Conservation (phyloP, 768 basidiomycete species). For the Pleurotus djamor region DNA sequence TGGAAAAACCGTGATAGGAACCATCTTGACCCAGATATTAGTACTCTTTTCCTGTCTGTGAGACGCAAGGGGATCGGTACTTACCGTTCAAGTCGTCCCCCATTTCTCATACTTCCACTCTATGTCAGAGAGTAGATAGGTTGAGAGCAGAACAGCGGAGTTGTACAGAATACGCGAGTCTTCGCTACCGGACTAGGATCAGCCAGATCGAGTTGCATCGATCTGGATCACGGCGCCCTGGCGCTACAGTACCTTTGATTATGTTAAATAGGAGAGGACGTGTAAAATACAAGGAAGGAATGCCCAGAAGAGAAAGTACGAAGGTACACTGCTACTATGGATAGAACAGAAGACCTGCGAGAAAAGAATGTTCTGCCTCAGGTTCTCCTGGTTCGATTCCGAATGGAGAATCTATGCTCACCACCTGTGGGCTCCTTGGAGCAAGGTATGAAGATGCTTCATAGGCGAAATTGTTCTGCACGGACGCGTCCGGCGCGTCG, state of each 20-base stretch:
- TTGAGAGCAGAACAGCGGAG: conserved; percentile 4
- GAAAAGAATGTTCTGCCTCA: neutral
- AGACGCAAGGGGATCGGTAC: conserved; percentile 6
- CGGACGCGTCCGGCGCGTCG: neutral
- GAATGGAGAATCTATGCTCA: neutral
- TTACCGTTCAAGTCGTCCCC: conserved; percentile 7
- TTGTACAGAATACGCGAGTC: conserved; percentile 1
- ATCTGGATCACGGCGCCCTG: neutral
- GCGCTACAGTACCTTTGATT: neutral
- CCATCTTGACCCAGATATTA: conserved; percentile 6
- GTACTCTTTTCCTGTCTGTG: conserved; percentile 6
- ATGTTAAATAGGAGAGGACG: neutral
- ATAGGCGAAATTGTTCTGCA: neutral
- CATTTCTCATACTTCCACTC: conserved; percentile 9
- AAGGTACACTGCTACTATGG: neutral
- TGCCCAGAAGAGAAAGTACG: neutral
- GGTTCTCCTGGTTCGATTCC: neutral
- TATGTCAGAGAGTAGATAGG: conserved; percentile 1
- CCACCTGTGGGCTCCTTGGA: neutral
- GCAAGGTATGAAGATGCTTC: neutral
- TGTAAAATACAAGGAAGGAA: neutral
- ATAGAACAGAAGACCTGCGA: neutral
- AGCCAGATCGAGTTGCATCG: conserved; percentile 4
- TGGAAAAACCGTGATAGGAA: conserved; percentile 9
- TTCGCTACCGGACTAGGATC: neutral